phyloP scores from a whole-genome alignment of 768 basidiomycete genomes.

The Lyophyllum semitale region DNA sequence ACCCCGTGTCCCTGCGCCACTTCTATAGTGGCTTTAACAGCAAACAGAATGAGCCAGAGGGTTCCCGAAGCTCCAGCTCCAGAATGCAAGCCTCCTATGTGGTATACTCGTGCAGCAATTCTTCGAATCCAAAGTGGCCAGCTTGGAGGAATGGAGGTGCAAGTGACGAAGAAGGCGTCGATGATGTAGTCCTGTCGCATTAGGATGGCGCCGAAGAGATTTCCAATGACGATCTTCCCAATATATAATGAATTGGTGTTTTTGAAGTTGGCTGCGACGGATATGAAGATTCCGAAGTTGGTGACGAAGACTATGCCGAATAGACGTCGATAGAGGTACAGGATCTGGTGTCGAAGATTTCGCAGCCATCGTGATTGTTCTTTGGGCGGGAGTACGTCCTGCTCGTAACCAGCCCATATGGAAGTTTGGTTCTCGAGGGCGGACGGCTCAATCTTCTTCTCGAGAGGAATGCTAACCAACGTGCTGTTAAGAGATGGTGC shows the following conservation, averaged over 20 bases:
- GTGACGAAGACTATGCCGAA: conserved; percentile 59
- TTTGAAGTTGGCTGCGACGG: conserved; percentile 28
- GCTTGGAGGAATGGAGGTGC: conserved; percentile 51
- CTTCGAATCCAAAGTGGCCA: conserved; percentile 60
- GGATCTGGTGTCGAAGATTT: conserved; percentile 58
- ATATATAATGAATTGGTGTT: conserved; percentile 36
- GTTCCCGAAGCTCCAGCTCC: conserved; percentile 56
- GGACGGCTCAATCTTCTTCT: conserved; percentile 17
- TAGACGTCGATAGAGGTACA: conserved; percentile 60
- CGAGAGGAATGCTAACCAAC: conserved; percentile 20
- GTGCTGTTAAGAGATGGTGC: not conserved
- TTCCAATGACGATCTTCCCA: conserved; percentile 45
- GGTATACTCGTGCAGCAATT: conserved; percentile 57
- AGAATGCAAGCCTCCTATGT: conserved; percentile 63
- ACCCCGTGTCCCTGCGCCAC: conserved; percentile 37
- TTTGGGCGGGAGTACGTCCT: conserved; percentile 54
- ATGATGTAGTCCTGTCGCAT: conserved; percentile 62
- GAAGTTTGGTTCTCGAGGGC: conserved; percentile 33
- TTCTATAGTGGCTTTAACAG: conserved; percentile 53
- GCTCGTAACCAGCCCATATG: conserved; percentile 53
- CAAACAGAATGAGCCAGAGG: conserved; percentile 53
- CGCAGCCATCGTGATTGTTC: conserved; percentile 45
- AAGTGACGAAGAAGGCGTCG: conserved; percentile 56
- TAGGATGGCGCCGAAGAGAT: conserved; percentile 48
- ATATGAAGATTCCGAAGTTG: conserved; percentile 57